Evolutionary conservation across 2,329 filamentous ascomycete genomes (phyloP).

Genomic region (Emydomyces testavorans): DNA sequence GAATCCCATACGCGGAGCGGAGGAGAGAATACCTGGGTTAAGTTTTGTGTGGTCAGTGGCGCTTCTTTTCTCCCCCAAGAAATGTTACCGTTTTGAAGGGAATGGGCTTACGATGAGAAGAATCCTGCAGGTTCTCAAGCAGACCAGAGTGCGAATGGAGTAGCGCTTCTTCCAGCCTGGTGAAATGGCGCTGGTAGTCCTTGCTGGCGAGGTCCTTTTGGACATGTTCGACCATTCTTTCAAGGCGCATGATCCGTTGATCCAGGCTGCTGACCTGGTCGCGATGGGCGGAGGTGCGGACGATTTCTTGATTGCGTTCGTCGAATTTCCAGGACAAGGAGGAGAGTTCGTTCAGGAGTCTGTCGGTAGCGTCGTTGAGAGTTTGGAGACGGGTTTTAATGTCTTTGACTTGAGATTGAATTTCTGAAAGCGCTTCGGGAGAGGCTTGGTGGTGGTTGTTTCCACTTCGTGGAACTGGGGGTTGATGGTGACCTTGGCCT

Average conservation of each 20-base stretch:
- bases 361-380: conserved; percentile 49
- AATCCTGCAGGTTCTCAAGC: conserved; percentile 41
- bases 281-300: conserved; percentile 27
- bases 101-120: conserved; percentile 39
- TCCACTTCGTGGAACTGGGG: conserved; percentile 25
- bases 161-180: conserved; percentile 43
- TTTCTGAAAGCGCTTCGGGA: conserved; percentile 1
- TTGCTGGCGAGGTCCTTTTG: conserved; percentile 45
- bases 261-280: conserved; percentile 34
- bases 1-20: conserved; percentile 47
- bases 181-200: conserved; percentile 46
- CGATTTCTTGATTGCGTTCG: conserved; percentile 43
- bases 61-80: conserved; percentile 14
- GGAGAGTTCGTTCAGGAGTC: conserved; percentile 44
- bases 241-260: conserved; percentile 43
- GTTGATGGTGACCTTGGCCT: conserved; percentile 17
- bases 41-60: conserved; percentile 1
- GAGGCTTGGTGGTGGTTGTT: conserved; percentile 19
- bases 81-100: conserved; percentile 10
- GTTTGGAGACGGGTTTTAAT: conserved; percentile 67
- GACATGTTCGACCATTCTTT: conserved; percentile 40
- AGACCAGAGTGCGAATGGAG: conserved; percentile 44
- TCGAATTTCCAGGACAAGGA: conserved; percentile 42
- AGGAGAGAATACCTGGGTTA: conserved; percentile 40
- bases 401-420: conserved; percentile 58